A percentile compares a stretch with the other conserved stretches of the same genome.
Evolutionary conservation across 108 stramenopile species (phyloP).

Genomic region (Pseudonitzschia pungens): DNA sequence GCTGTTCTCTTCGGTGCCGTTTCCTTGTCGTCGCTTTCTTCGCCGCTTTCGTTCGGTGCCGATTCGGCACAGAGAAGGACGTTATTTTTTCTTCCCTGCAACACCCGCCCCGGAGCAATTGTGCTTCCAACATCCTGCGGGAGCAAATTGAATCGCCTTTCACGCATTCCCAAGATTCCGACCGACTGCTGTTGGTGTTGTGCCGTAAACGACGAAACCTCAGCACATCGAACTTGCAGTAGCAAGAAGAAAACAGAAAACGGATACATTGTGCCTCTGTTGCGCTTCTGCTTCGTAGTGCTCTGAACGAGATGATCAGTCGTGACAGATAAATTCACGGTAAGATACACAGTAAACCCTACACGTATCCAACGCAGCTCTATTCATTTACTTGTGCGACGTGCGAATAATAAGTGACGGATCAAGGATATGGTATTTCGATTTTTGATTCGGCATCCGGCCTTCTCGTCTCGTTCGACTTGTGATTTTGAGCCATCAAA

Average conservation of each 20-base stretch:
- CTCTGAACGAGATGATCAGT: too few species aligned
- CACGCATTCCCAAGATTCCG: background rate
- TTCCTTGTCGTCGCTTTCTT: background rate
- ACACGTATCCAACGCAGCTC: background rate
- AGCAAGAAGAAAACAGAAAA: background rate
- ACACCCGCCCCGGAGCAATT: background rate
- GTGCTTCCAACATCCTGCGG: background rate
- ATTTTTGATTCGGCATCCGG: too few species aligned
- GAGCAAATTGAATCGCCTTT: background rate
- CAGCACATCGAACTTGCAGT: background rate
- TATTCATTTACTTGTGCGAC: too few species aligned
- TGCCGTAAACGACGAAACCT: constrained; percentile 1
- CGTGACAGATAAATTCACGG: too few species aligned
- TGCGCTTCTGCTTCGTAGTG: background rate
- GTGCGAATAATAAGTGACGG: too few species aligned
- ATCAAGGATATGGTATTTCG: too few species aligned
- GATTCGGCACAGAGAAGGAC: background rate
- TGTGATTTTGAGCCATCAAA: too few species aligned
- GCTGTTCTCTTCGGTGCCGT: background rate
- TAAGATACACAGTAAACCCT: too few species aligned
- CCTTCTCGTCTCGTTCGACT: too few species aligned
- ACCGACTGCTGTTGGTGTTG: background rate
- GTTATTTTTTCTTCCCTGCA: background rate
- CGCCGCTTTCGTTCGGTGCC: background rate
- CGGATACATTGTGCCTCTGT: background rate